A percentile compares a stretch with the other conserved stretches of the same genome.
phyloP scores from a whole-genome alignment of 345 rosid genomes.

The Microcos paniculata region DNA sequence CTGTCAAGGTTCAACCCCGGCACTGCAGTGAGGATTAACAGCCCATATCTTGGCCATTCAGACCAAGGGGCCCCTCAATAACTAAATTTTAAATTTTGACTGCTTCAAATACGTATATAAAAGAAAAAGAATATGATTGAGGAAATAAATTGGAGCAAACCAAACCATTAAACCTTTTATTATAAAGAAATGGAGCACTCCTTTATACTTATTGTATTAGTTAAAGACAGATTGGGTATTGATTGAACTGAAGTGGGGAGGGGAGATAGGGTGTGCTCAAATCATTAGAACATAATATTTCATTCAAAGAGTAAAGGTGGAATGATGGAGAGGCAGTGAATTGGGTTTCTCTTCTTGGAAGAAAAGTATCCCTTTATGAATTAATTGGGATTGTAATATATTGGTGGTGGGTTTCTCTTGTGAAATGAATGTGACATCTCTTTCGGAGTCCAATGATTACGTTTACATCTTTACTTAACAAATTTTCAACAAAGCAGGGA shows the following conservation, averaged over 20 bases:
- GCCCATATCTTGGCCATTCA: no score
- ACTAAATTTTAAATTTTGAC: no score
- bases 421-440: conserved; percentile 27
- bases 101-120: no score
- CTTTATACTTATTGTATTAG: not conserved
- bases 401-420: conserved; percentile 13
- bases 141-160: no score
- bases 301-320: conserved; percentile 23
- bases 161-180: no score
- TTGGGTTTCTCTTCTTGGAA: conserved; percentile 33
- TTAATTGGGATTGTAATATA: conserved; percentile 16
- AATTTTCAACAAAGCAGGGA: conserved; percentile 35
- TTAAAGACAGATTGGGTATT: not conserved
- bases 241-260: not conserved
- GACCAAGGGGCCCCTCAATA: no score
- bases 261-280: conserved; percentile 24
- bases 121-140: no score
- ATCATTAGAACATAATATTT: conserved; percentile 35
- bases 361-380: conserved; percentile 41
- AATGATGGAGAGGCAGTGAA: conserved; percentile 6
- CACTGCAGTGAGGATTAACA: no score
- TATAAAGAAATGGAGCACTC: conserved; percentile 22
- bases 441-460: conserved; percentile 34
- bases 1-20: no score
- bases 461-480: conserved; percentile 29